These are phyloP conservation scores for Xanthoceras sorbifolium DNA, from an alignment of 345 rosid species.

Conservation along the genomic window DNA sequence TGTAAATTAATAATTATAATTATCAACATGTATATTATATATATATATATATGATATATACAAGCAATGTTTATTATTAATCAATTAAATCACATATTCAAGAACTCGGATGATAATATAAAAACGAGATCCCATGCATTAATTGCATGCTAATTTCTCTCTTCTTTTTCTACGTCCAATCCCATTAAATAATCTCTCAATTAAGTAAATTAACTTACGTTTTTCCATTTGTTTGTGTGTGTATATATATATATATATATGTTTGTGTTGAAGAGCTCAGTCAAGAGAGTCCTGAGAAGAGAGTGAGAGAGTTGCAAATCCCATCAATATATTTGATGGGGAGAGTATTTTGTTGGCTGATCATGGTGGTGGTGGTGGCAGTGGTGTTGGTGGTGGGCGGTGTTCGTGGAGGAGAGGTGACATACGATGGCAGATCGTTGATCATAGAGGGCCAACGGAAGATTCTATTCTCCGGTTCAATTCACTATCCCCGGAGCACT, in stretches of 20 bases:
- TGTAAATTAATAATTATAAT: too few relatives aligned
- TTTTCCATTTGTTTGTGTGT: too few relatives aligned
- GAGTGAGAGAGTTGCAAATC: neutral
- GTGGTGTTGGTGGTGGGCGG: neutral
- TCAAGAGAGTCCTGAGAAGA: neutral
- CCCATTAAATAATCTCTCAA: too few relatives aligned
- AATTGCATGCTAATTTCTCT: neutral
- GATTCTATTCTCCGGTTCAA: constrained; percentile 62
- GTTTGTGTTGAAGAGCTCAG: neutral
- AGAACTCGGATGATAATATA: neutral
- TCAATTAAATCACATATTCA: neutral
- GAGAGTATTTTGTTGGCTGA: neutral
- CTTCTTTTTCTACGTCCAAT: neutral
- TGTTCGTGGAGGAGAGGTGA: constrained; percentile 30
- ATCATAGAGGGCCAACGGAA: constrained; percentile 53
- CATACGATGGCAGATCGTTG: constrained; percentile 52
- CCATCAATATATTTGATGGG: neutral
- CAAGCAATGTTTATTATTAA: neutral
- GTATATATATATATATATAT: too few relatives aligned
- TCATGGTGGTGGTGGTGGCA: neutral
- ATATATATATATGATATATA: neutral
- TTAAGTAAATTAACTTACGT: too few relatives aligned
- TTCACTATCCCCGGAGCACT: constrained; percentile 65
- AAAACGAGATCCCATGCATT: neutral
- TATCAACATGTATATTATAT: too few relatives aligned